phyloP scores from a whole-genome alignment of 208 protist genomes.

The Trypanosoma theileri region DNA sequence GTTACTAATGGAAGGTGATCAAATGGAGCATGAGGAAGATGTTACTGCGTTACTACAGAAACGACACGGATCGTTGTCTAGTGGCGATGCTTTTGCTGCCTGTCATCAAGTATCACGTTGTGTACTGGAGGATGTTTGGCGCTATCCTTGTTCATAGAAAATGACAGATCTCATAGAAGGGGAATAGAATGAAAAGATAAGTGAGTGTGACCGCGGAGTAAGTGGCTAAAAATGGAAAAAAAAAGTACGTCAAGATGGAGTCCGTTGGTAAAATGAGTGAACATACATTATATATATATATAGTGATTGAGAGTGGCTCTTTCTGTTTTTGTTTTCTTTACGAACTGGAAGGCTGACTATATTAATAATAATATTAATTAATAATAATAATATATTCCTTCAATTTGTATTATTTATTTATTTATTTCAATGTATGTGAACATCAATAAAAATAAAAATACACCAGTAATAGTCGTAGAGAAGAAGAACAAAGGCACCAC shows the following conservation, averaged over 20 bases:
- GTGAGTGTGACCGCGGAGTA: too few species aligned
- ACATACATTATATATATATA: too few species aligned
- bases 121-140: conserved; percentile 29
- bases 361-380: neutral
- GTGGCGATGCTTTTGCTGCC: neutral
- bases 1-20: conserved; percentile 29
- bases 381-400: neutral
- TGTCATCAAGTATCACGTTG: conserved; percentile 18
- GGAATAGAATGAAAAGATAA: neutral
- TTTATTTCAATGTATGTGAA: conserved; percentile 5
- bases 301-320: too few species aligned
- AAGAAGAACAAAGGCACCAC: neutral
- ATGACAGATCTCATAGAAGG: neutral
- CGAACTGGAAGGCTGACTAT: too few species aligned
- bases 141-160: conserved; percentile 9
- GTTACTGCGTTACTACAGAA: conserved; percentile 3
- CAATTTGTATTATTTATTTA: conserved; percentile 9
- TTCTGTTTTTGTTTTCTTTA: too few species aligned
- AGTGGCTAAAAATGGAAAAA: too few species aligned
- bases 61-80: neutral
- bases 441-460: neutral
- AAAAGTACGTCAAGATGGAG: too few species aligned
- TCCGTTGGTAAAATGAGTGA: too few species aligned
- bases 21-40: conserved; percentile 16
- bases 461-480: neutral